Conservation (phyloP, 805 yeast genomes). For the Saturnispora diversa region DNA sequence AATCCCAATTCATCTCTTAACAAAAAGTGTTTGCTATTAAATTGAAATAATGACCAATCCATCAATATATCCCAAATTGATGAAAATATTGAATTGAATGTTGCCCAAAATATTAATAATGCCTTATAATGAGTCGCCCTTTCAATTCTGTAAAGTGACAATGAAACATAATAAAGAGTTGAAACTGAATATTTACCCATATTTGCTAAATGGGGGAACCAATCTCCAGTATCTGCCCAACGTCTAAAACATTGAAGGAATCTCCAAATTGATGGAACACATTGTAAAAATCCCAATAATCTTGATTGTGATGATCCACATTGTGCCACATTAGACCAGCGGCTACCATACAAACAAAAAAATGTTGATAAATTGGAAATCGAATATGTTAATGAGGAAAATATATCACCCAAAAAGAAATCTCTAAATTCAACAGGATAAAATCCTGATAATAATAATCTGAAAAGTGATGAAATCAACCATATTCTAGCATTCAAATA, state of each 20-base stretch:
- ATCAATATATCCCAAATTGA: slow-evolving; percentile 83
- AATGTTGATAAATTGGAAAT: slow-evolving; percentile 79
- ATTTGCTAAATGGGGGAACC: slow-evolving; percentile 94
- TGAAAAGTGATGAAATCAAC: slow-evolving; percentile 62
- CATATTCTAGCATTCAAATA: slow-evolving; percentile 65
- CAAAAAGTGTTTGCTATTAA: slow-evolving; percentile 45
- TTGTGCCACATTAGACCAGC: slow-evolving; percentile 51
- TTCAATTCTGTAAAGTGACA: slow-evolving; percentile 73
- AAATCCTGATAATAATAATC: slow-evolving; percentile 73
- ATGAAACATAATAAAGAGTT: slow-evolving; percentile 56
- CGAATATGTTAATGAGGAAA: slow-evolving; percentile 83
- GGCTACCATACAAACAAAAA: slow-evolving; percentile 69
- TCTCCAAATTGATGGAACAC: slow-evolving; percentile 87
- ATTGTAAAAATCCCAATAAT: slow-evolving; percentile 70
- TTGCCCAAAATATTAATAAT: slow-evolving; percentile 65
- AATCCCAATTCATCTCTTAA: slow-evolving; percentile 68
- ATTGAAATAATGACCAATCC: slow-evolving; percentile 91
- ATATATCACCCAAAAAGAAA: slow-evolving; percentile 85
- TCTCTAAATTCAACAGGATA: slow-evolving; percentile 95
- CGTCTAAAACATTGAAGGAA: slow-evolving; percentile 86
- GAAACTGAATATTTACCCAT: slow-evolving; percentile 68
- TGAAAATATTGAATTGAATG: slow-evolving; percentile 61
- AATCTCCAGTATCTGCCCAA: slow-evolving; percentile 85
- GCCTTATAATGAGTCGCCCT: slow-evolving; percentile 37
- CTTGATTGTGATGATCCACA: slow-evolving; percentile 80